These are phyloP conservation scores for Hippophae rhamnoides DNA, from an alignment of 306 rosid species.

Conservation along the genomic window DNA sequence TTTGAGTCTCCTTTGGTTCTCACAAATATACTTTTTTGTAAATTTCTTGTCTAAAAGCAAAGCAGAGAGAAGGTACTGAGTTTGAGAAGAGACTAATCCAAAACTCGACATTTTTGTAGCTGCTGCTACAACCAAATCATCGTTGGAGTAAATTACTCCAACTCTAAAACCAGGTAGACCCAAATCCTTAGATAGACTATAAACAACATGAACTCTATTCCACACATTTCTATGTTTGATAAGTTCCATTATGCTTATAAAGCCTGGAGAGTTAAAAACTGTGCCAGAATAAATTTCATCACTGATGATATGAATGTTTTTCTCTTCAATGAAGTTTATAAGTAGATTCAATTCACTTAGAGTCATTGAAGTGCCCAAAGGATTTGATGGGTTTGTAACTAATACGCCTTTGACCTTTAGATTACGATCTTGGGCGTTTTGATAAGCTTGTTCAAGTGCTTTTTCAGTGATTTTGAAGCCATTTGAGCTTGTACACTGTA, in stretches of 20 bases:
- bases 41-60: constrained; percentile 66
- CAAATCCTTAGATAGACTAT: constrained; percentile 76
- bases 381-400: constrained; percentile 83
- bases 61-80: constrained; percentile 66
- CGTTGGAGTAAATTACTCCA: constrained; percentile 67
- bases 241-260: constrained; percentile 60
- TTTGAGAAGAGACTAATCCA: constrained; percentile 71
- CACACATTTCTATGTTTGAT: constrained; percentile 38
- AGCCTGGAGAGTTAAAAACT: constrained; percentile 50
- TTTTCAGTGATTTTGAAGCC: constrained; percentile 62
- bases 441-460: constrained; percentile 40
- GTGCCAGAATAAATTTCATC: constrained; percentile 91
- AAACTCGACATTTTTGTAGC: constrained; percentile 91
- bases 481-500: constrained; percentile 67
- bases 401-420: constrained; percentile 70
- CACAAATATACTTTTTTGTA: constrained; percentile 43
- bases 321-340: constrained; percentile 41
- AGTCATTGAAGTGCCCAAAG: constrained; percentile 63
- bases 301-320: constrained; percentile 64
- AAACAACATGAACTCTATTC: constrained; percentile 58
- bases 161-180: constrained; percentile 87
- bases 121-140: constrained; percentile 44
- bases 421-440: constrained; percentile 44
- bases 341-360: constrained; percentile 43
- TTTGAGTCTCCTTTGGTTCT: constrained; percentile 57